These are phyloP conservation scores for Lizonia empirigonia DNA, from an alignment of 2,329 filamentous ascomycete species.

Conservation along the genomic window DNA sequence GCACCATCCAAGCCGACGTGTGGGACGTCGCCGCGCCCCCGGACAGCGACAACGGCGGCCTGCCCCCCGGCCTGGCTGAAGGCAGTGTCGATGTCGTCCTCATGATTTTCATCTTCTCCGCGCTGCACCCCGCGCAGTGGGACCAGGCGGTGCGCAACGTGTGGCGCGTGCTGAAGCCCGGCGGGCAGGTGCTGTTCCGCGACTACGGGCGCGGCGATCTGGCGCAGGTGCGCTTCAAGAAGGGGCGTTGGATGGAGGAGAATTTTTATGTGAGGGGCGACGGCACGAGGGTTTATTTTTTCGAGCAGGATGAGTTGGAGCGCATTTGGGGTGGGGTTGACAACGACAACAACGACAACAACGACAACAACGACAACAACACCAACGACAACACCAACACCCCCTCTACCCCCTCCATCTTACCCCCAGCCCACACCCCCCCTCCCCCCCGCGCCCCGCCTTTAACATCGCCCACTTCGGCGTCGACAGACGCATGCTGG, in stretches of 20 bases:
- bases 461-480: slow-evolving; percentile 79
- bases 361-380: neutral
- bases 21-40: slow-evolving; percentile 76
- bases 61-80: slow-evolving; percentile 78
- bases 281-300: slow-evolving; percentile 96
- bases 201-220: slow-evolving; percentile 96
- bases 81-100: slow-evolving; percentile 89
- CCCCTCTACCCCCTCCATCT: neutral
- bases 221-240: slow-evolving; percentile 96
- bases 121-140: slow-evolving; percentile 86
- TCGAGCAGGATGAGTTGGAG: slow-evolving; percentile 81
- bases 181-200: slow-evolving; percentile 91
- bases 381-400: neutral
- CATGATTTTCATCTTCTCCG: slow-evolving; percentile 97
- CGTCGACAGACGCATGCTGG: slow-evolving; percentile 84
- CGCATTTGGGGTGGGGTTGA: slow-evolving; percentile 71
- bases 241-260: slow-evolving; percentile 89
- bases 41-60: slow-evolving; percentile 55
- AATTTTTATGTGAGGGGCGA: slow-evolving; percentile 98
- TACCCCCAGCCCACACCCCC: neutral
- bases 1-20: slow-evolving; percentile 83
- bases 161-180: slow-evolving; percentile 81
- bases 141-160: slow-evolving; percentile 79
- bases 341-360: neutral
- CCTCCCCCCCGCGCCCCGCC: slow-evolving; percentile 22